These are phyloP conservation scores for Hevea brasiliensis DNA, from an alignment of 345 rosid genomes.

Conservation along the genomic window DNA sequence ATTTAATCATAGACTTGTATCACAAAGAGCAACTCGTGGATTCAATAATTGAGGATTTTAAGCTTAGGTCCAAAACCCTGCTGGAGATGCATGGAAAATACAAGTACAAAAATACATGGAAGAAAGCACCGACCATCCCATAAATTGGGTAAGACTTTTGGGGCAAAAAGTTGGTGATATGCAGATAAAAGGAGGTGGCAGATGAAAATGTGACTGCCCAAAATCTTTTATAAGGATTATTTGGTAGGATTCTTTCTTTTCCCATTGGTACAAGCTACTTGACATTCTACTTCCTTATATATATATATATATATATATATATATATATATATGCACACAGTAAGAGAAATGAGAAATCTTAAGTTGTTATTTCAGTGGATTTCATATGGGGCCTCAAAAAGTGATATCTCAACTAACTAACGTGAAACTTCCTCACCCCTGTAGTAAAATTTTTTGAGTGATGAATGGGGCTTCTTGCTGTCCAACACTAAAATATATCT, in stretches of 20 bases:
- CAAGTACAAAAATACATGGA: not conserved
- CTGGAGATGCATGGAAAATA: not conserved
- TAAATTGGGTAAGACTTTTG: conserved; percentile 15
- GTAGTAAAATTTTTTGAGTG: not conserved
- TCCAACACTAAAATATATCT: not conserved
- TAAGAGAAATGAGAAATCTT: conserved; percentile 3
- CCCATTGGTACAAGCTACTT: not conserved
- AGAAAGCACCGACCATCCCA: not conserved
- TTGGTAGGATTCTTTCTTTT: conserved; percentile 13
- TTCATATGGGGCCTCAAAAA: conserved; percentile 2
- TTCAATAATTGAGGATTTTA: not conserved
- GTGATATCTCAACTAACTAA: conserved; percentile 32
- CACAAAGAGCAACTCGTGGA: not conserved
- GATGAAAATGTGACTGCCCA: too few relatives aligned
- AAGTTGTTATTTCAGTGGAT: conserved; percentile 17
- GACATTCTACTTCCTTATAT: not conserved
- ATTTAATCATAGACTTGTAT: not conserved
- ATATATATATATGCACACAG: too few relatives aligned
- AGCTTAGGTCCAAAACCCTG: not conserved
- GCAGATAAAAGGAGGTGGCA: conserved; percentile 5
- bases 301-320: too few relatives aligned
- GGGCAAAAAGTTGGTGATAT: not conserved
- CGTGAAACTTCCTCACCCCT: not conserved
- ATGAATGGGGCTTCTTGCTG: not conserved
- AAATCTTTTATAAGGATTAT: not conserved